These are phyloP conservation scores for Dactylellina parvicollis DNA, from an alignment of 2,329 filamentous ascomycete genomes.

Conservation along the genomic window DNA sequence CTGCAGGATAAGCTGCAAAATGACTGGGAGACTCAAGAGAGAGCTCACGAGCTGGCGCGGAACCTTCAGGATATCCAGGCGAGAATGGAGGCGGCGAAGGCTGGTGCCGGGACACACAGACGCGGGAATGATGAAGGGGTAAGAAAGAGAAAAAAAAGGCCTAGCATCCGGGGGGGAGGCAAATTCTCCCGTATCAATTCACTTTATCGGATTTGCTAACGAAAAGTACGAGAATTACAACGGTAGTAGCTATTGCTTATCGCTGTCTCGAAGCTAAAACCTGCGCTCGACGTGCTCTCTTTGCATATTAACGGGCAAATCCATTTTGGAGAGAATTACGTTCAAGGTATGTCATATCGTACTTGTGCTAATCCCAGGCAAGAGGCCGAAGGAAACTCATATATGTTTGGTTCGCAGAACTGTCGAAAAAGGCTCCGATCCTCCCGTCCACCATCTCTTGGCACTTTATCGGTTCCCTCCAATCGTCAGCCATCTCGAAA, in stretches of 20 bases:
- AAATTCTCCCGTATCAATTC: too few species aligned
- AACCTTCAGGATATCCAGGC: slow-evolving; percentile 31
- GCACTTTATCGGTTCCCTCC: slow-evolving; percentile 96
- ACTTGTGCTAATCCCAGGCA: not conserved
- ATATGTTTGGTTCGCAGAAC: slow-evolving; percentile 66
- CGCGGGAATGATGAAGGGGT: slow-evolving; percentile 26
- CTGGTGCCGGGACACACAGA: slow-evolving; percentile 1
- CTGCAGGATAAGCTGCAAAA: slow-evolving; percentile 17
- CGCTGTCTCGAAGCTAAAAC: slow-evolving; percentile 96
- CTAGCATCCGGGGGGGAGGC: too few species aligned
- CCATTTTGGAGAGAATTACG: slow-evolving; percentile 98
- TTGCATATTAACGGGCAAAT: slow-evolving; percentile 74
- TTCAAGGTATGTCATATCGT: slow-evolving; percentile 65
- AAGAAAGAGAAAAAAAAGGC: too few species aligned
- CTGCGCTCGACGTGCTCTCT: slow-evolving; percentile 86
- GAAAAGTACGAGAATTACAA: too few species aligned
- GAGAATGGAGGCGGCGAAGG: slow-evolving; percentile 19
- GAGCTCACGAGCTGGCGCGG: slow-evolving; percentile 21
- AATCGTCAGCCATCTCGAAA: slow-evolving; percentile 91
- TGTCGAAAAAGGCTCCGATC: slow-evolving; percentile 82
- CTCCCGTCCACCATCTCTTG: slow-evolving; percentile 81
- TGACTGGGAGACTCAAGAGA: slow-evolving; percentile 8
- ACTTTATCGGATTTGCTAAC: too few species aligned
- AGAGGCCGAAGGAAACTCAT: not conserved
- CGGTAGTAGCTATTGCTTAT: slow-evolving; percentile 68